phyloP scores from a whole-genome alignment of 2,329 filamentous ascomycete genomes.

The Epichloe sylvatica region DNA sequence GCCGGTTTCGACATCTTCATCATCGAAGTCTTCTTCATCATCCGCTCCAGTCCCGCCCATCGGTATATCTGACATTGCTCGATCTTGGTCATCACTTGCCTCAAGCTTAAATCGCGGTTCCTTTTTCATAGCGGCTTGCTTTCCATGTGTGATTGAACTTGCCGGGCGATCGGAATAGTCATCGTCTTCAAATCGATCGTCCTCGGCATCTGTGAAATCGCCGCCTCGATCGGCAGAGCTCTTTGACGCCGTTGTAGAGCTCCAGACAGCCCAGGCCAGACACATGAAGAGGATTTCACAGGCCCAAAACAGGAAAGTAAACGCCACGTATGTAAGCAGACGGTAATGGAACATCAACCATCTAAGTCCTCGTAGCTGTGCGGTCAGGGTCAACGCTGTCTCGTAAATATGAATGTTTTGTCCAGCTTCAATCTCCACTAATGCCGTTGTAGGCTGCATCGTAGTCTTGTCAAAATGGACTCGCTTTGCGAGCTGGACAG shows the following conservation, averaged over 20 bases:
- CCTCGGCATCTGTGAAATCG: constrained; percentile 7
- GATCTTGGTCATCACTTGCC: constrained; percentile 11
- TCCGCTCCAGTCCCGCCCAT: constrained; percentile 29
- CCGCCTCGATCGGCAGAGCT: constrained; percentile 5
- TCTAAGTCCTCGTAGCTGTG: constrained; percentile 60
- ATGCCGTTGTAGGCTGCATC: constrained; percentile 31
- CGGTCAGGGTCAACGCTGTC: constrained; percentile 53
- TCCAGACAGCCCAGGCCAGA: constrained; percentile 48
- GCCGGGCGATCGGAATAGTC: constrained; percentile 27
- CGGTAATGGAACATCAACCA: constrained; percentile 83
- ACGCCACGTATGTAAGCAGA: constrained; percentile 51
- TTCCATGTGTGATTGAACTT: constrained; percentile 29
- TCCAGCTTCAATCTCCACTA: constrained; percentile 54
- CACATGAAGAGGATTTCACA: constrained; percentile 56
- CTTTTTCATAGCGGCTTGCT: constrained; percentile 27
- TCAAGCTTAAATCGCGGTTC: constrained; percentile 25
- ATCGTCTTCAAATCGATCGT: constrained; percentile 12
- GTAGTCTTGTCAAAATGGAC: constrained; percentile 42
- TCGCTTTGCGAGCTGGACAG: constrained; percentile 58
- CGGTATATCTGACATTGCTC: constrained; percentile 20
- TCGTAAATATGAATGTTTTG: constrained; percentile 64
- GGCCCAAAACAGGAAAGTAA: constrained; percentile 62
- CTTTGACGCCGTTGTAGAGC: constrained; percentile 17
- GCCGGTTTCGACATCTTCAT: constrained; percentile 18
- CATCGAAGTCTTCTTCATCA: constrained; percentile 29